Evolutionary conservation across 352 stramenopile genomes (phyloP), one percentile per base, ranked within the genome.

Genomic region (Aphanomyces invadans): DNA sequence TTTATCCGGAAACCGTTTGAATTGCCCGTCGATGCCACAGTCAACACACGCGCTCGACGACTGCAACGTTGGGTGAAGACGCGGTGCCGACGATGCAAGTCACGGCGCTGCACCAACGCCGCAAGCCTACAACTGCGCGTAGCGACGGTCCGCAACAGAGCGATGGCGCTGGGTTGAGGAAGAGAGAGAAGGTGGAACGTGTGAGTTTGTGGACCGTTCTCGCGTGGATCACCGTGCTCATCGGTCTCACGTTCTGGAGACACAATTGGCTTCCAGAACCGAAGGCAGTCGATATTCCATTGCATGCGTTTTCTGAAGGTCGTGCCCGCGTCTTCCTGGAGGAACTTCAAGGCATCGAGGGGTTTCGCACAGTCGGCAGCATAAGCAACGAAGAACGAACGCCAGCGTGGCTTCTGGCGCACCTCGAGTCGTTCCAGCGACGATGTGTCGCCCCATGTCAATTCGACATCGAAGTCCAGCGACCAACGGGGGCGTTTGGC

Each of bases 351-450:
- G 78, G 76, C 71, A 87, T 89, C 48, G 80, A 56, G 7, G 60
- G 82, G 10, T 89, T 85, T 57, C 82, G 81, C 19, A 78, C 78
- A 0, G 79, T 90, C 1, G 82, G 82, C 25, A 83, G 76, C 2
- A 69, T 72, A 54, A 81, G 79, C 26, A 90, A 90, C 54, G 82
- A 90, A 38, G 78, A 80, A 68, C 64, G 82, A 23, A 88, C 78
- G 15, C 82, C 82, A 1, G 68, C 49, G 9, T 90, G 84, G 38
- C 63, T 90, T 4, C 54, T 90, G 10, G 29, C 70, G 23, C 70
- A 87, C 73, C 77, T 85, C 60, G n/a, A 69, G 36, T 3, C 38
- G 15, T 45, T 55, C 0, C 0, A 62, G 12, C 11, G 26, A 39
- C 19, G 56, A 2, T 70, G 39, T 32, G 15, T 38, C 56, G 19